Conservation (phyloP, 805 yeast genomes). For the Monosporozyma siamensis region DNA sequence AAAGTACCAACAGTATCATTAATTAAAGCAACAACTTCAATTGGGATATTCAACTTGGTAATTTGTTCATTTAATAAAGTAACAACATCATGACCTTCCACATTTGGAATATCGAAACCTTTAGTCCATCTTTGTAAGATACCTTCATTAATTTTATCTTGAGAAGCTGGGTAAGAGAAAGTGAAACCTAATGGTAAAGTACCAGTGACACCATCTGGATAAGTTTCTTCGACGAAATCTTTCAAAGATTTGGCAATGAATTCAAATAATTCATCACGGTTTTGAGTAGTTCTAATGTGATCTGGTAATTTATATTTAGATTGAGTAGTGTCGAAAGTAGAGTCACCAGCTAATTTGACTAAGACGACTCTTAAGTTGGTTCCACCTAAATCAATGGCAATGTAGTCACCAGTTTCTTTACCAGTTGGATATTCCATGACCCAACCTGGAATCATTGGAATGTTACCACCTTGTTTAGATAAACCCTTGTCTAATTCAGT, state of each 20-base stretch:
- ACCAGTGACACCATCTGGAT: conserved; percentile 57
- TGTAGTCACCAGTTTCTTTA: conserved; percentile 73
- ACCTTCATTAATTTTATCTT: conserved; percentile 73
- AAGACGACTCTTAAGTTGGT: conserved; percentile 89
- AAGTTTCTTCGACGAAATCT: conserved; percentile 53
- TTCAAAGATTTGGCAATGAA: conserved; percentile 77
- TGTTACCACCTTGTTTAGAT: conserved; percentile 63
- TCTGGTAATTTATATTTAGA: conserved; percentile 75
- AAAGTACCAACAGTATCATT: conserved; percentile 95
- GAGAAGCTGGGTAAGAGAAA: conserved; percentile 82
- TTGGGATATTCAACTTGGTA: conserved; percentile 54
- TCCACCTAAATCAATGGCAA: conserved; percentile 94
- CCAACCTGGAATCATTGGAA: conserved; percentile 97
- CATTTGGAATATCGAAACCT: conserved; percentile 86
- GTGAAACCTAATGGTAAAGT: conserved; percentile 83
- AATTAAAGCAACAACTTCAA: conserved; percentile 79
- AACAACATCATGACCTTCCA: conserved; percentile 89
- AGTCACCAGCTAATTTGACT: conserved; percentile 71
- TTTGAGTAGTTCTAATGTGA: conserved; percentile 62
- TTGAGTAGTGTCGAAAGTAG: conserved; percentile 75
- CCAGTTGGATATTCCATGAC: conserved; percentile 90
- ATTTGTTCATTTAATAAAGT: conserved; percentile 79
- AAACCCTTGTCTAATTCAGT: conserved; percentile 74
- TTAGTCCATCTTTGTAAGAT: conserved; percentile 91
- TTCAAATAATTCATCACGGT: conserved; percentile 62